Percentiles rank a stretch among this genome's conserved stretches.
These are phyloP conservation scores for Sporothrix phasma DNA, from an alignment of 2,329 filamentous ascomycete genomes.

Conservation along the genomic window DNA sequence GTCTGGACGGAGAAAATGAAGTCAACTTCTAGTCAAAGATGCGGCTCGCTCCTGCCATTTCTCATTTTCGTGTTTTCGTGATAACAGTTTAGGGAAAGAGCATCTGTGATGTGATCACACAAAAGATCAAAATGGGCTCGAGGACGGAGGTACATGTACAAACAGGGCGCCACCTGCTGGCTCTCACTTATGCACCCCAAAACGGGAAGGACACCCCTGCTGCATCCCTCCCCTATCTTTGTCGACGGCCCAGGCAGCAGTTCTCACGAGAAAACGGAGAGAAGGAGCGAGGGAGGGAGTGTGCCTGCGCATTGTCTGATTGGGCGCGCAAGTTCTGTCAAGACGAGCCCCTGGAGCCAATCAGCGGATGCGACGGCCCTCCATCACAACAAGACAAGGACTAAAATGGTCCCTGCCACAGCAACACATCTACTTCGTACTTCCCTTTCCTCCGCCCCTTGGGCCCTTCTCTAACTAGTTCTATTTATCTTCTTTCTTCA, in stretches of 20 bases:
- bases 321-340: constrained; percentile 10
- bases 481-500: neutral
- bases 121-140: neutral
- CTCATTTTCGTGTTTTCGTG: neutral
- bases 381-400: neutral
- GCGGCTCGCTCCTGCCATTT: neutral
- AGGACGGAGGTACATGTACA: neutral
- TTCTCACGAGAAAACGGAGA: neutral
- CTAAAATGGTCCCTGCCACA: constrained; percentile 4
- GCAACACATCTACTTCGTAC: neutral
- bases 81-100: neutral
- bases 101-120: neutral
- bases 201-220: neutral
- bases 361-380: constrained; percentile 8
- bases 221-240: neutral
- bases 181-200: neutral
- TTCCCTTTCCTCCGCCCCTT: neutral
- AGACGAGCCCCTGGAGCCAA: neutral
- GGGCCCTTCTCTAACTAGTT: neutral
- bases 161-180: neutral
- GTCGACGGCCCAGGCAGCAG: constrained; percentile 7
- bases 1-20: no score
- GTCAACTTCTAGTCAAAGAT: no score
- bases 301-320: constrained; percentile 6
- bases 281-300: neutral